Evolutionary conservation across 2,329 filamentous ascomycete species (phyloP).

Genomic region (Parascedosporium putredinis): DNA sequence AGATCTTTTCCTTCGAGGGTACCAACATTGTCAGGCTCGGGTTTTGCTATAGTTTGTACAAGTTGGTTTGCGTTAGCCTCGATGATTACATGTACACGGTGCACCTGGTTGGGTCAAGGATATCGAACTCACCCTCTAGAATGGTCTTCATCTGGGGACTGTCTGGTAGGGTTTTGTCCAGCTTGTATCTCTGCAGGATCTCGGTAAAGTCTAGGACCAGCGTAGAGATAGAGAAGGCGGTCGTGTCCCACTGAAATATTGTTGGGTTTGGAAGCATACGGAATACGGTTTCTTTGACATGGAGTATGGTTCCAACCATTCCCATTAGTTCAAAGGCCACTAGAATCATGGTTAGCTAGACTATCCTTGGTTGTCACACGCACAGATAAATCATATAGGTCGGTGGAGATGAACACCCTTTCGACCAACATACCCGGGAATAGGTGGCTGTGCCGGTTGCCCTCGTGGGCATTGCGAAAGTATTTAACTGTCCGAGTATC

Average conservation of each 20-base stretch:
- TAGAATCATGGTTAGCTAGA: constrained; percentile 15
- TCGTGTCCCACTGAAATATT: constrained; percentile 40
- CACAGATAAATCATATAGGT: too few relatives aligned
- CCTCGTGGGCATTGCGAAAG: constrained; percentile 25
- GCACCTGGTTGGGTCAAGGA: too few relatives aligned
- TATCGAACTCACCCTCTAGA: constrained; percentile 22
- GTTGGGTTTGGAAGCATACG: constrained; percentile 49
- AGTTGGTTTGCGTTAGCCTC: too few relatives aligned
- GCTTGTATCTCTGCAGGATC: too few relatives aligned
- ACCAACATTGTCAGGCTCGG: too few relatives aligned
- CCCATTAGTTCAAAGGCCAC: constrained; percentile 48
- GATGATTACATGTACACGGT: too few relatives aligned
- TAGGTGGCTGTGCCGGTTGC: constrained; percentile 29
- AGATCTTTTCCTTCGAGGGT: constrained; percentile 32
- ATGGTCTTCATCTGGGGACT: too few relatives aligned
- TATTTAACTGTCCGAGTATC: constrained; percentile 39
- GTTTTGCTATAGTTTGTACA: constrained; percentile 29
- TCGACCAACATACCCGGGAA: constrained; percentile 34
- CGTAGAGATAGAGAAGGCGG: constrained; percentile 31
- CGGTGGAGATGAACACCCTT: too few relatives aligned
- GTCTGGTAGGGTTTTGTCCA: too few relatives aligned
- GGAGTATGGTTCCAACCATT: constrained; percentile 42
- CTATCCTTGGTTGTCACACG: background rate
- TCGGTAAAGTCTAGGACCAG: constrained; percentile 31
- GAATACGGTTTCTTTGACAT: constrained; percentile 38